Evolutionary conservation across 176 grass and related monocot species (phyloP), one percentile per base, ranked within the genome.

Genomic region (Cocos nucifera): DNA sequence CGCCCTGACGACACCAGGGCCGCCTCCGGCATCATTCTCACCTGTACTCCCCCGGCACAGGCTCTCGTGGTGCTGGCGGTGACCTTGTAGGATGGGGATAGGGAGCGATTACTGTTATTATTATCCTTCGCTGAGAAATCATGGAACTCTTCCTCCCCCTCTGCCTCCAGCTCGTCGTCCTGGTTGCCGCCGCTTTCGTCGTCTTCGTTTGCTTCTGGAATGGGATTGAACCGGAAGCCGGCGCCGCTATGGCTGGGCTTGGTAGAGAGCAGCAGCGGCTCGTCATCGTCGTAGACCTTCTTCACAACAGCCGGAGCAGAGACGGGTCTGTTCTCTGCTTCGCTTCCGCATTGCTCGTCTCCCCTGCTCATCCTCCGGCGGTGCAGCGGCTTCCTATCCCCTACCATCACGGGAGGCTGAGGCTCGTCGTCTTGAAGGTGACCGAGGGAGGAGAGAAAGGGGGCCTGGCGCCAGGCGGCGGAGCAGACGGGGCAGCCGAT

Each of bases 271-370:
- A 72, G 58, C 17, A 90, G 80, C 0, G 91, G 77, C 73, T 96
- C 91, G 61, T 96, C 93, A 69, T 97, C 93, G 54, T 97, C 75
- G 65, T 97, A 91, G 1, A 83, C 81, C 81, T 97, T 97, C 7
- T 24, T 17, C 21, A 5, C 21, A 51, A 4, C 15, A 19, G 18
- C 48, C 62, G 4, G 14, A 10, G 19, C 50, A 49, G 35, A 44
- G 35, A 44, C 35, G 35, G 35, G 35, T 12, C 35, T 44, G 35
- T 12, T 44, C 17, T 53, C 24, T 50, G 24, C 24, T 66, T 32
- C 16, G 67, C 76, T 44, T 44, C 35, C 10, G 10, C 35, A 9
- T 9, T 12, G 35, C 35, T 44, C 2, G 35, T 44, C 35, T 44
- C 2, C 35, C 35, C 35, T 44, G 35, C 35, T 44, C 35, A 44